Conservation (phyloP, 768 basidiomycete species). For the Boletus rufocinnamomeus region DNA sequence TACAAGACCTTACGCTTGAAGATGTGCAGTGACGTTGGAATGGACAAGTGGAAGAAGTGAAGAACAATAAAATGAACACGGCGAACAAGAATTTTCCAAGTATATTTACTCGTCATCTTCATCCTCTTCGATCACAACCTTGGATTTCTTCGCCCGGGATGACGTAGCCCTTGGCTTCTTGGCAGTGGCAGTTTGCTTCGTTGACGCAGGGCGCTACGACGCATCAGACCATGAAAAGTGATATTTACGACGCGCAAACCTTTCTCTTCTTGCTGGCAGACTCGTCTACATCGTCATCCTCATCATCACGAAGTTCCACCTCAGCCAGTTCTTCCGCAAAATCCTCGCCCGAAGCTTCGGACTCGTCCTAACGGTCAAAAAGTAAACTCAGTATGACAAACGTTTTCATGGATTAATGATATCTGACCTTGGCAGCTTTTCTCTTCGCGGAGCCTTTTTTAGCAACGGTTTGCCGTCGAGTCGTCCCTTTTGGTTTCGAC, state of each 20-base stretch:
- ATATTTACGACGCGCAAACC: conserved; percentile 39
- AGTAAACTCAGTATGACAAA: not conserved
- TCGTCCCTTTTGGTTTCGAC: conserved; percentile 52
- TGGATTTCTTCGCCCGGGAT: conserved; percentile 42
- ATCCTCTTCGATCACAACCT: conserved; percentile 49
- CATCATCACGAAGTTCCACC: conserved; percentile 51
- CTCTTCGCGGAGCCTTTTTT: conserved; percentile 53
- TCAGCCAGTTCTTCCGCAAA: conserved; percentile 46
- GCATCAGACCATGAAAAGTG: conserved; percentile 6
- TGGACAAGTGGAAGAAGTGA: not conserved
- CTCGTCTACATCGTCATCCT: conserved; percentile 42
- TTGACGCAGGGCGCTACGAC: conserved; percentile 41
- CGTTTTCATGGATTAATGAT: not conserved
- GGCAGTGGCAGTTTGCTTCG: conserved; percentile 47
- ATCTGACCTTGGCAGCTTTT: conserved; percentile 40
- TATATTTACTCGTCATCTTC: conserved; percentile 32
- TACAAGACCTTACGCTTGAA: conserved; percentile 6
- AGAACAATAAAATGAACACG: conserved; percentile 4
- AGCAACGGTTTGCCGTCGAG: conserved; percentile 44
- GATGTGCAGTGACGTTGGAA: conserved; percentile 14
- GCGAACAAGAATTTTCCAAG: not conserved
- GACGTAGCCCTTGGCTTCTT: conserved; percentile 39
- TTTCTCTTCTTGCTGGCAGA: conserved; percentile 65
- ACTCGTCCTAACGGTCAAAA: conserved; percentile 28
- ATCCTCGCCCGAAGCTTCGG: conserved; percentile 49